Conservation (phyloP, 169 alveolate species). For the Pseudocohnilembus persalinus region DNA sequence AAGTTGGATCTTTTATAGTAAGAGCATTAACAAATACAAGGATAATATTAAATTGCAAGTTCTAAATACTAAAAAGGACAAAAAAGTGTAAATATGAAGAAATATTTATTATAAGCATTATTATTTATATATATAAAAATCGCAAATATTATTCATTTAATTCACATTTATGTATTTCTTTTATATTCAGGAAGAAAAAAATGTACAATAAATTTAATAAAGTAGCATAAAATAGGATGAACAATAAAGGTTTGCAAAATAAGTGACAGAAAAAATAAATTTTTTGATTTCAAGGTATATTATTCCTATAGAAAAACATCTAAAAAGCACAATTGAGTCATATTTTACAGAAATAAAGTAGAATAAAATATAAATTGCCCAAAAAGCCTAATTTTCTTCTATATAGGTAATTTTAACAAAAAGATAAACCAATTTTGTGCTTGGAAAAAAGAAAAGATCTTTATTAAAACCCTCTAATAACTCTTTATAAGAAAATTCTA, state of each 20-base stretch:
- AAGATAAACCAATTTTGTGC: too few relatives aligned
- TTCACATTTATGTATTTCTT: not conserved
- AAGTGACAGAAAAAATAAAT: not conserved
- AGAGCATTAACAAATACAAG: not conserved
- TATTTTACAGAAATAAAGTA: not conserved
- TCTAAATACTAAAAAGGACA: not conserved
- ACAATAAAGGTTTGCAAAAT: not conserved
- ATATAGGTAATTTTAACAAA: not conserved
- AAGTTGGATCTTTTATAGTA: not conserved
- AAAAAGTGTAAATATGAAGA: not conserved
- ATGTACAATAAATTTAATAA: not conserved
- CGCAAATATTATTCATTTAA: too few relatives aligned
- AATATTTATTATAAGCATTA: too few relatives aligned
- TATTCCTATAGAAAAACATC: not conserved
- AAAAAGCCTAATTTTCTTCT: not conserved
- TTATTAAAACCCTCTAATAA: too few relatives aligned
- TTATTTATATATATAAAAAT: too few relatives aligned
- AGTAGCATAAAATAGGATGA: not conserved
- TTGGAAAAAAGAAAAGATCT: too few relatives aligned
- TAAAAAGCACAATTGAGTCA: not conserved
- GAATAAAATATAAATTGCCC: too few relatives aligned
- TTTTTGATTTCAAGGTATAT: too few relatives aligned
- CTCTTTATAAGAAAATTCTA: not conserved
- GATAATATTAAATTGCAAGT: not conserved
- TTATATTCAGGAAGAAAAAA: too few relatives aligned